These are phyloP conservation scores for Sarocladium strictum DNA, from an alignment of 2,329 filamentous ascomycete genomes.

Conservation along the genomic window DNA sequence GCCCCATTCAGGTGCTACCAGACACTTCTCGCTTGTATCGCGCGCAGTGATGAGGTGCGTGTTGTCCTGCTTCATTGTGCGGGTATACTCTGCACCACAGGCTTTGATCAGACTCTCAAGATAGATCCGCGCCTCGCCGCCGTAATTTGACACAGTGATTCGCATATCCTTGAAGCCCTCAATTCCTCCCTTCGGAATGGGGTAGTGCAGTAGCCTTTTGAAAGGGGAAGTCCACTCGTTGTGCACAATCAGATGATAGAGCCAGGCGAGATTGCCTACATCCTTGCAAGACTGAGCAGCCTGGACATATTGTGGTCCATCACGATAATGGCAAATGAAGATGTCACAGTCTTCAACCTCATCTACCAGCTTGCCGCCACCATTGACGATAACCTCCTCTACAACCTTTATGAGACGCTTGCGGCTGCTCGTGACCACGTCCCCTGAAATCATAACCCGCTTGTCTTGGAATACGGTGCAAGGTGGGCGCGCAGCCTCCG, in stretches of 20 bases:
- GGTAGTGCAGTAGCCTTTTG: slow-evolving; percentile 82
- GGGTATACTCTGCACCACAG: slow-evolving; percentile 82
- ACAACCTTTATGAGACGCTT: slow-evolving; percentile 55
- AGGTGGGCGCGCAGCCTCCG: slow-evolving; percentile 38
- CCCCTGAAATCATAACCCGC: slow-evolving; percentile 68
- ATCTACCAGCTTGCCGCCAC: slow-evolving; percentile 64
- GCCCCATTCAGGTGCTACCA: slow-evolving; percentile 87
- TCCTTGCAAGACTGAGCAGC: slow-evolving; percentile 74
- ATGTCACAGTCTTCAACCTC: slow-evolving; percentile 68
- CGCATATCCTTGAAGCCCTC: slow-evolving; percentile 69
- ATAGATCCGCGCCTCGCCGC: slow-evolving; percentile 87
- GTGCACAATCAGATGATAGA: slow-evolving; percentile 85
- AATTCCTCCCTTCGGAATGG: slow-evolving; percentile 69
- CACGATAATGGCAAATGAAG: slow-evolving; percentile 81
- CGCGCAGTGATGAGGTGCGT: slow-evolving; percentile 93
- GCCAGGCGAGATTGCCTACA: slow-evolving; percentile 88
- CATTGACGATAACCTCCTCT: slow-evolving; percentile 60
- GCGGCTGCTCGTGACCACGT: slow-evolving; percentile 65
- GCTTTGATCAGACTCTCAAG: slow-evolving; percentile 86
- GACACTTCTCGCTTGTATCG: slow-evolving; percentile 84
- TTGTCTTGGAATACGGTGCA: slow-evolving; percentile 72
- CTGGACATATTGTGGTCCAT: slow-evolving; percentile 68
- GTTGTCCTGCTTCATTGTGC: slow-evolving; percentile 91
- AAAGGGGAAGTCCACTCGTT: slow-evolving; percentile 86
- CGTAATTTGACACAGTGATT: slow-evolving; percentile 94